These are phyloP conservation scores for Saccharomyces pastorianus DNA, from an alignment of 1,139 yeast genomes.

Conservation along the genomic window DNA sequence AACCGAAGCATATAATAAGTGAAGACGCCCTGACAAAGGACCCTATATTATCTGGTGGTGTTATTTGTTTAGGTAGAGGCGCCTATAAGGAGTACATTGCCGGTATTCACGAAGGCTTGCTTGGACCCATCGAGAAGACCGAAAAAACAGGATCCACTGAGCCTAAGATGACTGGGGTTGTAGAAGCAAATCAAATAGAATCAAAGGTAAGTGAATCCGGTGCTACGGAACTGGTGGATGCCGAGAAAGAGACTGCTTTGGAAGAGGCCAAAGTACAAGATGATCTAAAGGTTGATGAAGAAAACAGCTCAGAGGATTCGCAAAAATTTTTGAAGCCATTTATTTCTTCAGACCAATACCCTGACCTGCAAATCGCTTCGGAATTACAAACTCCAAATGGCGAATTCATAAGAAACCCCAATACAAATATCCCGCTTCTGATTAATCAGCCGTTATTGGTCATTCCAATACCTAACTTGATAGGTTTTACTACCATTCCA, in stretches of 20 bases:
- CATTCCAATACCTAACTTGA: conserved; percentile 61
- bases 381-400: conserved; percentile 37
- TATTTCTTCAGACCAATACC: conserved; percentile 50
- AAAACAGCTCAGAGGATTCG: conserved; percentile 20
- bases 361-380: conserved; percentile 48
- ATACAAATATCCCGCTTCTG: conserved; percentile 45
- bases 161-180: conserved; percentile 6
- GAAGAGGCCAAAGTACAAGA: conserved; percentile 10
- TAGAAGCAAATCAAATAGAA: not conserved
- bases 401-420: conserved; percentile 27
- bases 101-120: conserved; percentile 89
- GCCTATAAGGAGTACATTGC: conserved; percentile 86
- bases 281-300: conserved; percentile 32
- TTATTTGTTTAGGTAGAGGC: conserved; percentile 89
- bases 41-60: conserved; percentile 62
- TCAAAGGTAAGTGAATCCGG: not conserved
- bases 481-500: conserved; percentile 76
- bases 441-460: conserved; percentile 71
- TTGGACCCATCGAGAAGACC: conserved; percentile 82
- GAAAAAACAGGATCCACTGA: conserved; percentile 5
- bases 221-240: conserved; percentile 16
- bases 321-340: conserved; percentile 52
- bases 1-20: conserved; percentile 34
- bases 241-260: conserved; percentile 8
- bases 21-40: conserved; percentile 42